Conservation (phyloP, 148 eudicot genomes). For the Heliamphora exappendiculata region DNA sequence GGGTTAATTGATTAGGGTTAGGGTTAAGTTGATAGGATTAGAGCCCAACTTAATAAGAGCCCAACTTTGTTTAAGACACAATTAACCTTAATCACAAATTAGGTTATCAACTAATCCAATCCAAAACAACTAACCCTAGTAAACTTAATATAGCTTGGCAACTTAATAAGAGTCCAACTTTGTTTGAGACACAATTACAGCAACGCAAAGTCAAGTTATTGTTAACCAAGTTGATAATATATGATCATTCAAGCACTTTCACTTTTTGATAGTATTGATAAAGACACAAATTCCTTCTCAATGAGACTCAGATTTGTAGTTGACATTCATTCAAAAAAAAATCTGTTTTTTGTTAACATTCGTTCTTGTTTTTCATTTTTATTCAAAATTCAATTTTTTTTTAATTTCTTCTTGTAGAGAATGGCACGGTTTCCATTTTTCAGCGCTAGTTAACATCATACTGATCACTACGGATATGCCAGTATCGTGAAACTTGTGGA, state of each 20-base stretch:
- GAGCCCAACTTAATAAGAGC: too few species aligned
- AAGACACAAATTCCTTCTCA: constrained; percentile 77
- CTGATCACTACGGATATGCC: constrained; percentile 82
- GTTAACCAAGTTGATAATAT: constrained; percentile 96
- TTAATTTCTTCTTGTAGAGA: too few species aligned
- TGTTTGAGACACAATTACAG: constrained; percentile 93
- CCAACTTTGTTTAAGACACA: too few species aligned
- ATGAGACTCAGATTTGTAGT: constrained; percentile 90
- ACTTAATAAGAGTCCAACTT: constrained; percentile 85
- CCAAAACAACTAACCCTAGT: too few species aligned
- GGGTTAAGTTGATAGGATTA: too few species aligned
- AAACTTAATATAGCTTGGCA: constrained; percentile 66
- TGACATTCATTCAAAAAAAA: constrained; percentile 1
- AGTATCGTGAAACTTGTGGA: constrained; percentile 66
- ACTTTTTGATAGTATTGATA: constrained; percentile 89
- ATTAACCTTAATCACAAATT: too few species aligned
- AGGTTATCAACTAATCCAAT: too few species aligned
- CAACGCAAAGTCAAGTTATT: constrained; percentile 95
- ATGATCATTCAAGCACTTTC: constrained; percentile 93
- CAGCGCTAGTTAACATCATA: constrained; percentile 82
- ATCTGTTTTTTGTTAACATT: too few species aligned
- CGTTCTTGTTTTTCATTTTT: too few species aligned
- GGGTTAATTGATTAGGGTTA: too few species aligned
- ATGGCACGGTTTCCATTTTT: constrained; percentile 95
- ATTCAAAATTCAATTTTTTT: too few species aligned